Base-by-base conservation (phyloP, 2,329 filamentous ascomycete species). In the Aphanoascus verrucosus region DNA sequence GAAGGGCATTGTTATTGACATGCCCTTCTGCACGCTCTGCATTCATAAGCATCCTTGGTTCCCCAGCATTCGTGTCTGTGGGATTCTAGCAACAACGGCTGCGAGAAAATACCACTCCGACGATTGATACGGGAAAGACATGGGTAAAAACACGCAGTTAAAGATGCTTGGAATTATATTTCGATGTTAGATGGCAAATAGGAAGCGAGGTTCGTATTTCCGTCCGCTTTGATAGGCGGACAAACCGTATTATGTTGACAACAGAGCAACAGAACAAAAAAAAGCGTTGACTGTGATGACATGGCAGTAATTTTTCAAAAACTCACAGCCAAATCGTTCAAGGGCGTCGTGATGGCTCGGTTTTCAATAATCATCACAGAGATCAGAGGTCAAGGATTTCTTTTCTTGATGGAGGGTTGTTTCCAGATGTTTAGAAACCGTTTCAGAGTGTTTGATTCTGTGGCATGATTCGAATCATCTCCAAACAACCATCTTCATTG, bases 81-180 rank as follows among this genome's bases (percentile, higher is more conserved):
- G 37, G 37, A 40, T 40, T 28, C 23, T 28, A 28, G 23, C 20
- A 17, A n/a, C n/a, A n/a, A n/a, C n/a, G n/a, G n/a, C n/a, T n/a
- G n/a, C n/a, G n/a, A n/a, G 15, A 45, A 6, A 1, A 45, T 19
- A 32, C 5, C 20, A 32, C 28, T 9, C n/a, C 4, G n/a, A n/a
- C n/a, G 32, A 20, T 34, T 28, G 40, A 49, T 19, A n/a, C 15
- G 23, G 15, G n/a, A 17, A 41, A 32, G 37, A 43, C 48, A 50
- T 50, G 48, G 48, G 42, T 50, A 38, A 50, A 50, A 41, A 15
- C n/a, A 43, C 48, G 31, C 28, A 41, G 43, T 15, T n/a, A 49
- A 32, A 40, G 28, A 15, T 8, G 8, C 28, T 48, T 20, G 15
- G 17, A 5, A 17, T 42, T 34, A 42, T n/a, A 5, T 19, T 46